Conservation (phyloP, 352 stramenopile species). For the Globisporangium paddicum region DNA sequence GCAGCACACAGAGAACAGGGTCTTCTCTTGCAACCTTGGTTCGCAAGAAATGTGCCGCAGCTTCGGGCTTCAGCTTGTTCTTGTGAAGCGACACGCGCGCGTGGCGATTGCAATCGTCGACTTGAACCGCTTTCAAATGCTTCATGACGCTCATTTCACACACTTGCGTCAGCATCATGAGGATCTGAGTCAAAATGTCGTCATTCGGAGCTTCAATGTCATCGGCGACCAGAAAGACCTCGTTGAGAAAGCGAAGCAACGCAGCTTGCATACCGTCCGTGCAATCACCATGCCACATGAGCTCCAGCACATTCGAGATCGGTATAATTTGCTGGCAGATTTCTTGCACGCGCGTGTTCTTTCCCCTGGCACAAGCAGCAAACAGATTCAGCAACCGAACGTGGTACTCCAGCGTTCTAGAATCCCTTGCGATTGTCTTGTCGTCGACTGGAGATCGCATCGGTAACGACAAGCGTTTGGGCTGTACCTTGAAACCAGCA, state of each 20-base stretch:
- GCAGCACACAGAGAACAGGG: constrained; percentile 28
- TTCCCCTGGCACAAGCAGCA: constrained; percentile 48
- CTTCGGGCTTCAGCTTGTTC: constrained; percentile 30
- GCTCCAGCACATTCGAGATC: constrained; percentile 32
- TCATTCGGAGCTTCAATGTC: constrained; percentile 40
- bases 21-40: constrained; percentile 30
- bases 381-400: constrained; percentile 53
- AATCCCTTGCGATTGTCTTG: constrained; percentile 13
- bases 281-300: constrained; percentile 33
- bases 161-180: constrained; percentile 24
- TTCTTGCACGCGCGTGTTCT: constrained; percentile 57
- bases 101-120: constrained; percentile 42
- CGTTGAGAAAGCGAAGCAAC: constrained; percentile 50
- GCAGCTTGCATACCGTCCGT: constrained; percentile 47
- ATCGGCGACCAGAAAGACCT: constrained; percentile 56
- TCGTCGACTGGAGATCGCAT: constrained; percentile 12
- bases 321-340: constrained; percentile 65
- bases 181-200: constrained; percentile 32
- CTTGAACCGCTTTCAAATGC: constrained; percentile 33
- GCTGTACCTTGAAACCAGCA: not conserved
- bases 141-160: constrained; percentile 28
- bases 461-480: not conserved
- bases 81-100: constrained; percentile 42
- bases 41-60: constrained; percentile 16
- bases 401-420: constrained; percentile 50